Evolutionary conservation across 352 stramenopile species (phyloP).

Genomic region (Phytophthora rubi): DNA sequence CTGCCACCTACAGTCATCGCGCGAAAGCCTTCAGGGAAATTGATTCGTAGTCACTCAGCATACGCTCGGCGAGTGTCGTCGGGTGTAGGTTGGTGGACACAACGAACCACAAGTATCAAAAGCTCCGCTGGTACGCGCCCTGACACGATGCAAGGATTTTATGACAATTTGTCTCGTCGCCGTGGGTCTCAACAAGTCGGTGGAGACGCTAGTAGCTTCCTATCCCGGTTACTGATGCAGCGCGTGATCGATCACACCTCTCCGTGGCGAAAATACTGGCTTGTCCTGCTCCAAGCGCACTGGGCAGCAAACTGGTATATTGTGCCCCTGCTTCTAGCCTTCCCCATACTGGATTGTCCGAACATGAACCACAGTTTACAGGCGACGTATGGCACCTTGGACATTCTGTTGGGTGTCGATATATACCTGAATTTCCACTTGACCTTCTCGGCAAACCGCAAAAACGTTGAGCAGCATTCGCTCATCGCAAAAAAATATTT

Average conservation of each 20-base stretch:
- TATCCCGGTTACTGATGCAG: constrained; percentile 29
- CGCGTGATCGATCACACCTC: constrained; percentile 40
- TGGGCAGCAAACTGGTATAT: constrained; percentile 49
- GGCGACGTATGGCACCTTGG: constrained; percentile 30
- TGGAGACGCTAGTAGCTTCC: background rate
- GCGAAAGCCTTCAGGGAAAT: constrained; percentile 5
- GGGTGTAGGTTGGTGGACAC: constrained; percentile 21
- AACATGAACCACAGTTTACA: constrained; percentile 19
- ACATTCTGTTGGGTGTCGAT: constrained; percentile 48
- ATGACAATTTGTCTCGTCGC: constrained; percentile 43
- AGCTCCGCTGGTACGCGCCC: background rate
- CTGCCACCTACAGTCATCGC: constrained; percentile 7
- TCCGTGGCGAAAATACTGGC: constrained; percentile 44
- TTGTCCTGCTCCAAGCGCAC: constrained; percentile 48
- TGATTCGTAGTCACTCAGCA: constrained; percentile 63
- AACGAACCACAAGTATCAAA: constrained; percentile 11
- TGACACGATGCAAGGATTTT: constrained; percentile 43
- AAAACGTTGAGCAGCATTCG: constrained; percentile 33
- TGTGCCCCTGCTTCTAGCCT: constrained; percentile 47
- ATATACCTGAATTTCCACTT: constrained; percentile 64
- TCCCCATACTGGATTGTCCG: constrained; percentile 38
- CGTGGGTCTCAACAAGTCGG: constrained; percentile 15
- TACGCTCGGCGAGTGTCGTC: constrained; percentile 39
- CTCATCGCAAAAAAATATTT: constrained; percentile 41
- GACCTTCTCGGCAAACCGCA: constrained; percentile 27